Evolutionary conservation across 805 yeast species (phyloP).

Genomic region (Candida sakaeoensis): DNA sequence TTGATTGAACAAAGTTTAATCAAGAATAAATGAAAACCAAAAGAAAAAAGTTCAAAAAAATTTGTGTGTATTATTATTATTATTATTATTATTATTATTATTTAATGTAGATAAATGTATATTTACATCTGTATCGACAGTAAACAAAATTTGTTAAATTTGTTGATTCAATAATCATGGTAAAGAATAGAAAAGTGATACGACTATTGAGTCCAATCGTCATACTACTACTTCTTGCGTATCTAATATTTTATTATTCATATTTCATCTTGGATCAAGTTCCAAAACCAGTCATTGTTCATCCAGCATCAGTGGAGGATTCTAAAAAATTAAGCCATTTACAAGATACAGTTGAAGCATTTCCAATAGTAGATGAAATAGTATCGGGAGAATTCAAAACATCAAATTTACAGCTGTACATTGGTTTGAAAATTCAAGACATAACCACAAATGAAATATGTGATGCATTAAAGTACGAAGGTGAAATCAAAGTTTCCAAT

Average conservation of each 20-base stretch:
- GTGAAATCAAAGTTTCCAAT: constrained; percentile 13
- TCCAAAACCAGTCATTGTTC: neutral
- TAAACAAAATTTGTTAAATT: too few relatives aligned
- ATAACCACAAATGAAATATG: constrained; percentile 13
- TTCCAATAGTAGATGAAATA: constrained; percentile 9
- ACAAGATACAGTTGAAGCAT: constrained; percentile 1
- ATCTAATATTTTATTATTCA: neutral
- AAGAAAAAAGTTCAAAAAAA: too few relatives aligned
- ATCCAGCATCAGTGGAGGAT: neutral
- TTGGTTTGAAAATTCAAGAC: constrained; percentile 13
- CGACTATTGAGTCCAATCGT: neutral
- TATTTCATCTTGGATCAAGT: neutral
- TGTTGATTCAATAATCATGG: too few relatives aligned
- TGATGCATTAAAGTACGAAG: constrained; percentile 11
- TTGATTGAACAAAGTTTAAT: constrained; percentile 38
- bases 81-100: too few relatives aligned
- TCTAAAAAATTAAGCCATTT: constrained; percentile 6
- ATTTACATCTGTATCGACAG: too few relatives aligned
- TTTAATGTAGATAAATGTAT: neutral
- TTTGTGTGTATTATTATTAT: constrained; percentile 1
- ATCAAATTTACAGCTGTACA: constrained; percentile 12
- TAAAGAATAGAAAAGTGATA: neutral
- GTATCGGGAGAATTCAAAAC: constrained; percentile 1
- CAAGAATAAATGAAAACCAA: constrained; percentile 12
- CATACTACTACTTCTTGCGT: neutral